Evolutionary conservation across 148 eudicot genomes (phyloP).

Genomic region (Diospyros lotus): DNA sequence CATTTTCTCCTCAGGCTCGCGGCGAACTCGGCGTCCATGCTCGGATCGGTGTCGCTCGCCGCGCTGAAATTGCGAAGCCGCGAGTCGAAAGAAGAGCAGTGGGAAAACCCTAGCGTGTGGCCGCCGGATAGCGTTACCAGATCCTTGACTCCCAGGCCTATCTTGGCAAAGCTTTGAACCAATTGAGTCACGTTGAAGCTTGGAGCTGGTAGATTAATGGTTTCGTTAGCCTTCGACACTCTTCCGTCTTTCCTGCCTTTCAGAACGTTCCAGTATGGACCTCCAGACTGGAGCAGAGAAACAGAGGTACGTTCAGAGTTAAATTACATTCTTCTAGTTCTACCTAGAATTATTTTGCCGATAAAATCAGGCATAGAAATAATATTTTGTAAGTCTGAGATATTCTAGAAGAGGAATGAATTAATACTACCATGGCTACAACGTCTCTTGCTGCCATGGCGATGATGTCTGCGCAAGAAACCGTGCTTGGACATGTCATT

Average conservation of each 20-base stretch:
- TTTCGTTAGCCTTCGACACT: slow-evolving; percentile 47
- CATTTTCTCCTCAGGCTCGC: slow-evolving; percentile 37
- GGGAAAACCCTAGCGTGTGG: slow-evolving; percentile 63
- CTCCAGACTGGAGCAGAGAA: slow-evolving; percentile 31
- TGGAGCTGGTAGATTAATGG: slow-evolving; percentile 45
- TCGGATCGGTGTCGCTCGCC: slow-evolving; percentile 41
- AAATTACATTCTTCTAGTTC: too few relatives aligned
- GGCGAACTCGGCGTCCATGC: slow-evolving; percentile 37
- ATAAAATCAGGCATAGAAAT: slow-evolving; percentile 1
- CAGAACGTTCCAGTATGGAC: slow-evolving; percentile 54
- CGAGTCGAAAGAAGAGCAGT: slow-evolving; percentile 52
- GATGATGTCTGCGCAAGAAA: slow-evolving; percentile 67
- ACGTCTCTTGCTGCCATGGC: slow-evolving; percentile 69
- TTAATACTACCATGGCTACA: slow-evolving; percentile 44
- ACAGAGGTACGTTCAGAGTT: not conserved
- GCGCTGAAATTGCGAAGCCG: slow-evolving; percentile 51
- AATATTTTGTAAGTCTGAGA: not conserved
- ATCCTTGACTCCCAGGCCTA: slow-evolving; percentile 41
- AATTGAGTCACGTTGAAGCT: slow-evolving; percentile 38
- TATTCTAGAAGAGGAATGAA: not conserved
- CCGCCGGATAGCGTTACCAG: slow-evolving; percentile 62
- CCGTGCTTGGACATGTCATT: slow-evolving; percentile 49
- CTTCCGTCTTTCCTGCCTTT: slow-evolving; percentile 70
- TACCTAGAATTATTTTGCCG: not conserved
- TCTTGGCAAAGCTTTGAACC: slow-evolving; percentile 35